Conservation (phyloP, 495 filamentous ascomycete genomes). For the Trichoderma parareesei region DNA sequence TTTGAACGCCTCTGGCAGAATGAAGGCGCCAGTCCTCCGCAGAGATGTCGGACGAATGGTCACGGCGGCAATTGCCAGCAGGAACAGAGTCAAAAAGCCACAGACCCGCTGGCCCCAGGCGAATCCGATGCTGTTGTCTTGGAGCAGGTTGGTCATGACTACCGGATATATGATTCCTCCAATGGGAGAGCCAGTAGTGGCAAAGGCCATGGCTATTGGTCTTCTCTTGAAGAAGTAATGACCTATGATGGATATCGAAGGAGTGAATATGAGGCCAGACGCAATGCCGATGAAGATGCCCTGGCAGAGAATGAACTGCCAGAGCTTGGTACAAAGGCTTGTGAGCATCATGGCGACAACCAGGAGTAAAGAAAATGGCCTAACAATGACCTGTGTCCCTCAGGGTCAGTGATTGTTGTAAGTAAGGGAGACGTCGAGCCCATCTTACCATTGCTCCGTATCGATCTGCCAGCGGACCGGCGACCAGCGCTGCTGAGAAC, state of each 20-base stretch:
- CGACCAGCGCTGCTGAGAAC: constrained; percentile 36
- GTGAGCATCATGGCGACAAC: constrained; percentile 47
- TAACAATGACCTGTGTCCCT: constrained; percentile 26
- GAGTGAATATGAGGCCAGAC: constrained; percentile 42
- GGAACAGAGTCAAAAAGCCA: constrained; percentile 46
- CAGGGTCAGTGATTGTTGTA: not conserved
- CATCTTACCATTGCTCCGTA: constrained; percentile 36
- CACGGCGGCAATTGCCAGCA: constrained; percentile 34
- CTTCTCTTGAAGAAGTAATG: constrained; percentile 49
- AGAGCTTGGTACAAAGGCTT: constrained; percentile 49
- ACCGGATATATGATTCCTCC: constrained; percentile 49
- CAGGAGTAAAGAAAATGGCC: constrained; percentile 28
- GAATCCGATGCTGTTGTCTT: constrained; percentile 38
- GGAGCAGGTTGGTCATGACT: constrained; percentile 31
- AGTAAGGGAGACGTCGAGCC: not conserved
- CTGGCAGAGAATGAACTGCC: constrained; percentile 56
- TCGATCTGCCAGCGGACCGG: constrained; percentile 45
- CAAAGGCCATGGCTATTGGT: constrained; percentile 46
- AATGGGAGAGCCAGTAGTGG: constrained; percentile 46
- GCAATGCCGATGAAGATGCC: constrained; percentile 46
- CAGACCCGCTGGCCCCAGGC: constrained; percentile 54
- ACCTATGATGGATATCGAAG: constrained; percentile 42
- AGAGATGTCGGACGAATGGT: constrained; percentile 20
- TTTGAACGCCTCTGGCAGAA: constrained; percentile 34
- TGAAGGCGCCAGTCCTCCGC: constrained; percentile 26